Conservation (phyloP, 371 early-diverging fungal genomes). For the Capniomyces stellatus region DNA sequence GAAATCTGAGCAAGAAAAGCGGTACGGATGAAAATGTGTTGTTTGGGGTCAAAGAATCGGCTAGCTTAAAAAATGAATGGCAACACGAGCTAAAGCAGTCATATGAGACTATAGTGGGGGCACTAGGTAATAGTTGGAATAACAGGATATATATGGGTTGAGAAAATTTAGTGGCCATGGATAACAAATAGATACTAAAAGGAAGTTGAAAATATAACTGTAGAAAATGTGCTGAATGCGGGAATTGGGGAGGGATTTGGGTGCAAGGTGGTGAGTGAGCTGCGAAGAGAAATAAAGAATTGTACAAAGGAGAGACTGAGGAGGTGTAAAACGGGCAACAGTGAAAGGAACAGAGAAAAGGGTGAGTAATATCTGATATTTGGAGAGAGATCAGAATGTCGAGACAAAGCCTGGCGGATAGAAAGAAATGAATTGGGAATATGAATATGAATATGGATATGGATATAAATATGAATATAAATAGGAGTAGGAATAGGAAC, state of each 20-base stretch:
- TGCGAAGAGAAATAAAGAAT: neutral
- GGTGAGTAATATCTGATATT: no score
- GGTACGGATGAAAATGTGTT: no score
- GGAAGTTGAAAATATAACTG: no score
- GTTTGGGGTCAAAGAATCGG: no score
- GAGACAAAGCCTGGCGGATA: neutral
- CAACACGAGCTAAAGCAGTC: neutral
- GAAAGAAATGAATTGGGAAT: neutral
- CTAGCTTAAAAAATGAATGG: neutral
- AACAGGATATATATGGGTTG: no score
- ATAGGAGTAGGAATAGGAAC: neutral
- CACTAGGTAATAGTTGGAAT: no score
- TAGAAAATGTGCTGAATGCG: neutral
- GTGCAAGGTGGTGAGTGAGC: neutral
- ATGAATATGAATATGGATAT: neutral
- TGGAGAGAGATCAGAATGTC: no score
- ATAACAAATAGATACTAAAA: no score
- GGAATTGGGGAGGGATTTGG: neutral
- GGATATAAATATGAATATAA: neutral
- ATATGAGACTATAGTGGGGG: neutral
- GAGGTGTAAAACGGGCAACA: neutral
- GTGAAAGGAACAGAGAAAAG: neutral
- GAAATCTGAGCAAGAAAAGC: no score
- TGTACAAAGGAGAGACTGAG: no score
- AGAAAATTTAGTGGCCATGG: no score